Percentiles rank a stretch among this genome's conserved stretches.
These are phyloP conservation scores for Saccharomyces hybrid DNA, from an alignment of 1,139 yeast species.

Conservation along the genomic window DNA sequence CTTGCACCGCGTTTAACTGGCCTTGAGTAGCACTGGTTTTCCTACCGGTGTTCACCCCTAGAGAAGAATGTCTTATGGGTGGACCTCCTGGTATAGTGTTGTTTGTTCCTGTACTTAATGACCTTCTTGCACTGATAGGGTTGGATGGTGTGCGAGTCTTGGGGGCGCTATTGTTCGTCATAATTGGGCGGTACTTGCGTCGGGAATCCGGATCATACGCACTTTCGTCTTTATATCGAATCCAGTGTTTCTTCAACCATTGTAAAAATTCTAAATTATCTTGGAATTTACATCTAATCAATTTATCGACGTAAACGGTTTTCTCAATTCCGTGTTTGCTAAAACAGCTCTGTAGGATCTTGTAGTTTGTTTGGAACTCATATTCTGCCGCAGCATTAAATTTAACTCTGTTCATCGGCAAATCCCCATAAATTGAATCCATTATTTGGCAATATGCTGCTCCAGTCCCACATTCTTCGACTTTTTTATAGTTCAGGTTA, in stretches of 20 bases:
- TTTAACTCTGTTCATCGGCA: slow-evolving; percentile 70
- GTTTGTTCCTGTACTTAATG: neutral
- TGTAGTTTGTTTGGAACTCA: slow-evolving; percentile 74
- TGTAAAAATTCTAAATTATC: slow-evolving; percentile 91
- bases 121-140: slow-evolving; percentile 4
- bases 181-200: slow-evolving; percentile 36
- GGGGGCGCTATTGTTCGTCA: slow-evolving; percentile 16
- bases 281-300: slow-evolving; percentile 83
- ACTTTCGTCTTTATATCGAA: slow-evolving; percentile 60
- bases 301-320: slow-evolving; percentile 68
- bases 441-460: slow-evolving; percentile 90
- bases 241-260: slow-evolving; percentile 85
- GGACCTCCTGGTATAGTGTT: neutral
- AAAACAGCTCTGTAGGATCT: slow-evolving; percentile 74
- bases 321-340: slow-evolving; percentile 64
- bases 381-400: slow-evolving; percentile 67
- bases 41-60: slow-evolving; percentile 10
- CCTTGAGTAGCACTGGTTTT: slow-evolving; percentile 17
- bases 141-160: slow-evolving; percentile 3
- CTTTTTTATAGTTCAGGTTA: slow-evolving; percentile 58
- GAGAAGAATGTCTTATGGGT: neutral
- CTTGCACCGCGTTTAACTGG: slow-evolving; percentile 28
- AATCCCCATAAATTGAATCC: slow-evolving; percentile 75
- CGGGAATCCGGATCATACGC: slow-evolving; percentile 61
- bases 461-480: slow-evolving; percentile 94